These are phyloP conservation scores for Apostasia shenzhenica DNA, from an alignment of 106 monocot species.

Conservation along the genomic window DNA sequence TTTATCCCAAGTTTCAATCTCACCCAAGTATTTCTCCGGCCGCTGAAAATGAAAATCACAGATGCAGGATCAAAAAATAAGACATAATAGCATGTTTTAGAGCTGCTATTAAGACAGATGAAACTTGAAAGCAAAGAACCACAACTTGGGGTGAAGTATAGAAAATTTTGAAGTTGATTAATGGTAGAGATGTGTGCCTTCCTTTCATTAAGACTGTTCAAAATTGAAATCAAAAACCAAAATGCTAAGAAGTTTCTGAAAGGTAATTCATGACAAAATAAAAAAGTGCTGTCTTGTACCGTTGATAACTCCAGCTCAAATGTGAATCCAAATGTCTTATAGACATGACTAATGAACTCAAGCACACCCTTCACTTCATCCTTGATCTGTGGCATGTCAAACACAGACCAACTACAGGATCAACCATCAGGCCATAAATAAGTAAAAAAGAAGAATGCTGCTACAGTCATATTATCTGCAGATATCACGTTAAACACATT, in stretches of 20 bases:
- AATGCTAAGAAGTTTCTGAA: too few species aligned
- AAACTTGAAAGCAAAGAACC: background rate
- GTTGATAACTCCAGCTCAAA: slow-evolving; percentile 96
- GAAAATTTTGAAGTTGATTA: background rate
- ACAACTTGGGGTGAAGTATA: too few species aligned
- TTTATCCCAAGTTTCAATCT: slow-evolving; percentile 87
- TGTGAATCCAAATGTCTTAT: slow-evolving; percentile 86
- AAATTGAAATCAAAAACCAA: too few species aligned
- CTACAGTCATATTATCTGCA: too few species aligned
- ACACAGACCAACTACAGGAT: background rate
- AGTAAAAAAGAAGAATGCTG: too few species aligned
- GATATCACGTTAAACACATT: background rate
- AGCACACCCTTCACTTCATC: slow-evolving; percentile 74
- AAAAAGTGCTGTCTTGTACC: slow-evolving; percentile 20
- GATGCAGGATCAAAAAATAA: background rate
- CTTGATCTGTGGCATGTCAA: slow-evolving; percentile 53
- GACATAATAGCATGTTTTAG: background rate
- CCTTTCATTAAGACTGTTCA: too few species aligned
- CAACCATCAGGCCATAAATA: too few species aligned
- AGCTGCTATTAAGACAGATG: background rate
- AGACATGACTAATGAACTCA: slow-evolving; percentile 77
- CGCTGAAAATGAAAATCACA: slow-evolving; percentile 33
- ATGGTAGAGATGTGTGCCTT: background rate
- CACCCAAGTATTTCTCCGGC: slow-evolving; percentile 93
- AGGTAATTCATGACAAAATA: too few species aligned